phyloP scores from a whole-genome alignment of 2,329 filamentous ascomycete species.

The Emergomyces orientalis region DNA sequence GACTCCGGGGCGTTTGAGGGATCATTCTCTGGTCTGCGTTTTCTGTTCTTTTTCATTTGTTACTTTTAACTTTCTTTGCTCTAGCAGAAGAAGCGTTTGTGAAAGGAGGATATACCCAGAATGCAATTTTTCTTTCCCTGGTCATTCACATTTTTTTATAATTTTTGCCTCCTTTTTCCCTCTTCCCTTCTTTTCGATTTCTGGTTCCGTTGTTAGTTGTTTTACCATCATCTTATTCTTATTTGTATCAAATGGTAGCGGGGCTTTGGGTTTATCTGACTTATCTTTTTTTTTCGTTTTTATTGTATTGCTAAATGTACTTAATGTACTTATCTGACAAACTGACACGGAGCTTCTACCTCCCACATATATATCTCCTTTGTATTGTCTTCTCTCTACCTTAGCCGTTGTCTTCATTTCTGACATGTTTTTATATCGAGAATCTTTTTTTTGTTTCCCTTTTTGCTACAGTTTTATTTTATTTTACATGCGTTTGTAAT shows the following conservation, averaged over 20 bases:
- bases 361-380: not conserved
- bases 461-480: not conserved
- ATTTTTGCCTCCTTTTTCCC: not conserved
- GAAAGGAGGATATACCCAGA: conserved; percentile 10
- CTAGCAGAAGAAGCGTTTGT: not conserved
- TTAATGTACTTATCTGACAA: not conserved
- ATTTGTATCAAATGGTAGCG: not conserved
- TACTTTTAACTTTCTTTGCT: conserved; percentile 11
- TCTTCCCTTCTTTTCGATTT: conserved; percentile 2
- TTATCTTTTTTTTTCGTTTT: not conserved
- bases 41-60: conserved; percentile 10
- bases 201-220: conserved; percentile 3
- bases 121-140: conserved; percentile 2
- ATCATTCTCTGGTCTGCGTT: conserved; percentile 12
- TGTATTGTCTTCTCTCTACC: not conserved
- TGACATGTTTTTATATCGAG: conserved; percentile 1
- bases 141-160: conserved; percentile 1
- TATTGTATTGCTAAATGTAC: conserved; percentile 2
- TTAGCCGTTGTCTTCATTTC: not conserved
- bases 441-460: not conserved
- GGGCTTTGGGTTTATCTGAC: not conserved
- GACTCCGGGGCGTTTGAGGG: conserved; percentile 11
- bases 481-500: not conserved
- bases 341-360: not conserved
- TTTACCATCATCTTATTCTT: not conserved